Percentiles rank a stretch among this genome's conserved stretches.
Evolutionary conservation across 495 filamentous ascomycete species (phyloP).

Genomic region (Schizothecium vesticola): DNA sequence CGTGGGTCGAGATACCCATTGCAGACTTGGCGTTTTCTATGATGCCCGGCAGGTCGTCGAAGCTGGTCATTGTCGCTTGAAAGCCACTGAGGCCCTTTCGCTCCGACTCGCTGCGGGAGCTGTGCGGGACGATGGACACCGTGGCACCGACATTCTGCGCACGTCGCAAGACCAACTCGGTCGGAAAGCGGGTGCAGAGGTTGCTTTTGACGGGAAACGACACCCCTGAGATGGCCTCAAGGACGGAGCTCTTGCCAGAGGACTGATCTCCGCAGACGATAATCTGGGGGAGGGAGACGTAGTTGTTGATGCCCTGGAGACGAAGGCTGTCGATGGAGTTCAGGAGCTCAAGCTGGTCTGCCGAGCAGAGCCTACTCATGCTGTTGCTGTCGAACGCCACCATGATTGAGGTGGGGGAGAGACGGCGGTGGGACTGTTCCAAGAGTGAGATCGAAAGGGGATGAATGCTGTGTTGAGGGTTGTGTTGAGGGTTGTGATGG

Average conservation of each 20-base stretch:
- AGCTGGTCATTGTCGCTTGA: slow-evolving; percentile 23
- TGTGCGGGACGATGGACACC: slow-evolving; percentile 42
- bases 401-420: background rate
- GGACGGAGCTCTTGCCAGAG: slow-evolving; percentile 66
- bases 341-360: slow-evolving; percentile 43
- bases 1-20: slow-evolving; percentile 46
- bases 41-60: slow-evolving; percentile 32
- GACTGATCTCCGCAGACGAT: slow-evolving; percentile 68
- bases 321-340: slow-evolving; percentile 57
- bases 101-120: slow-evolving; percentile 20
- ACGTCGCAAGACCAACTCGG: slow-evolving; percentile 54
- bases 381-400: slow-evolving; percentile 15
- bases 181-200: slow-evolving; percentile 62
- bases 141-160: slow-evolving; percentile 28
- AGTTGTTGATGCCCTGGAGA: slow-evolving; percentile 46
- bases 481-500: background rate
- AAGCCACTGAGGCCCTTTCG: slow-evolving; percentile 18
- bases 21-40: slow-evolving; percentile 45
- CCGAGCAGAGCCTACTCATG: slow-evolving; percentile 31
- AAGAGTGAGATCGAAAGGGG: background rate
- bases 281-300: slow-evolving; percentile 59
- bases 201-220: slow-evolving; percentile 57
- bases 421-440: background rate
- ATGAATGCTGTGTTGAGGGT: background rate
- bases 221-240: slow-evolving; percentile 67